These are phyloP conservation scores for Spinellus fusiger DNA, from an alignment of 192 early-diverging fungal genomes.

Conservation along the genomic window DNA sequence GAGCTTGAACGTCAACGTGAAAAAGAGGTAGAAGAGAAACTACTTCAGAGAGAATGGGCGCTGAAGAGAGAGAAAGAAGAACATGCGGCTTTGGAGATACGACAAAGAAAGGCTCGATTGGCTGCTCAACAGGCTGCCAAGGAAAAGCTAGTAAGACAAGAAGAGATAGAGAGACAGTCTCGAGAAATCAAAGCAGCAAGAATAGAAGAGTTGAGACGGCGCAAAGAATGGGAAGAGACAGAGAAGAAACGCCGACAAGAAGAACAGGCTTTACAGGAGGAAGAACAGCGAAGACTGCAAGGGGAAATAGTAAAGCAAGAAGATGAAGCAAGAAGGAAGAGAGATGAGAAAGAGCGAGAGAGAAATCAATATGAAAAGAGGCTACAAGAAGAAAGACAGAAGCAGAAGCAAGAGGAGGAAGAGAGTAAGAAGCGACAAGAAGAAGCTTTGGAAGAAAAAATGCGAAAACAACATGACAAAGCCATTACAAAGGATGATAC, in stretches of 20 bases:
- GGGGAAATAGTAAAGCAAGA: constrained; percentile 5
- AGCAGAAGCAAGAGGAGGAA: not conserved
- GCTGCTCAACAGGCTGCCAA: constrained; percentile 28
- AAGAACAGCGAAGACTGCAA: not conserved
- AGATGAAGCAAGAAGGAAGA: not conserved
- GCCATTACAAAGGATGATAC: constrained; percentile 8
- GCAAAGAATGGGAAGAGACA: constrained; percentile 16
- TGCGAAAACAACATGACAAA: not conserved
- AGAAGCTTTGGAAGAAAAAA: not conserved
- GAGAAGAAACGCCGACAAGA: not conserved
- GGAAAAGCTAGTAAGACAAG: constrained; percentile 18
- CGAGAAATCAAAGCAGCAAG: constrained; percentile 21
- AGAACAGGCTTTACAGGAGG: constrained; percentile 12
- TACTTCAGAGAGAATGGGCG: constrained; percentile 21
- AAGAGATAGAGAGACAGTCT: constrained; percentile 12
- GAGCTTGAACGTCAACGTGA: constrained; percentile 5
- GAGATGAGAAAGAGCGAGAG: constrained; percentile 3
- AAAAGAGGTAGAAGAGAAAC: constrained; percentile 14
- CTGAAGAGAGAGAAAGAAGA: constrained; percentile 32
- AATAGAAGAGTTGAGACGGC: constrained; percentile 6
- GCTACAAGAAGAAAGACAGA: not conserved
- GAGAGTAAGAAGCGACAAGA: not conserved
- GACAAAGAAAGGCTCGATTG: constrained; percentile 23
- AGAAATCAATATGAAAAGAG: not conserved
- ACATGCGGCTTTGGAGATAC: constrained; percentile 29